Evolutionary conservation across 2,329 filamentous ascomycete genomes (phyloP), one percentile per base, ranked within the genome.

Genomic region (Ophiostoma himal-ulmi): DNA sequence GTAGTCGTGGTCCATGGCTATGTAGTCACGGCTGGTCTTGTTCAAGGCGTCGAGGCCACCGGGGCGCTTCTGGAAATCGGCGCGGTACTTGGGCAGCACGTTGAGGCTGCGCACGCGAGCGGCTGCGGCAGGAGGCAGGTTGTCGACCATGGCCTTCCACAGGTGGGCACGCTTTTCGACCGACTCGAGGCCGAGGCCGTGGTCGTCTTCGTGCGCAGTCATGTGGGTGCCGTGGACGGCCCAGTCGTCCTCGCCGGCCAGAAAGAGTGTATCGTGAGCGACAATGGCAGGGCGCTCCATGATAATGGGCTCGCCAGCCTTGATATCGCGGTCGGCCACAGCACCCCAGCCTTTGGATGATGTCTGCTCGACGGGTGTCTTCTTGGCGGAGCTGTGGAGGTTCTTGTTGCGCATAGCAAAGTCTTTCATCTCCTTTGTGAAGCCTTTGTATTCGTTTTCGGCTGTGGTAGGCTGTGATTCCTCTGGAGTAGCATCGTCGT

Each of bases 271-370:
- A 39, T 34, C 37, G 65, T 72, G 52, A 72, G 71, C 66, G 72
- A 81, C 62, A 5, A 81, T 39, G 5, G 73, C 74, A 7, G 76
- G 77, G 69, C 76, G 76, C 48, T 80, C 78, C 3, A 77, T 72
- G 73, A 80, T 73, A 26, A 80, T 73, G 41, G 74, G 72, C 70
- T 76, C 75, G 2, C 76, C 75, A 3, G 76, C 76, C 4, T 69
- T 68, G 44, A 80, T 78, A 36, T 41, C 72, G 37, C 75, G 74
- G 13, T 73, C 76, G 0, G 78, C 78, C 11, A 80, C 68, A 1
- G 75, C 74, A 17, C 78, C 78, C 36, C 76, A 76, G 6, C 78
- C 78, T 69, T 79, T 79, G 11, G 79, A 79, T 0, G 77, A 79
- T 8, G 78, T 74, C 5, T 72, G 69, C 39, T 62, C 30, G n/a